Conservation (phyloP, 169 alveolate genomes). For the Perkinsus olseni region DNA sequence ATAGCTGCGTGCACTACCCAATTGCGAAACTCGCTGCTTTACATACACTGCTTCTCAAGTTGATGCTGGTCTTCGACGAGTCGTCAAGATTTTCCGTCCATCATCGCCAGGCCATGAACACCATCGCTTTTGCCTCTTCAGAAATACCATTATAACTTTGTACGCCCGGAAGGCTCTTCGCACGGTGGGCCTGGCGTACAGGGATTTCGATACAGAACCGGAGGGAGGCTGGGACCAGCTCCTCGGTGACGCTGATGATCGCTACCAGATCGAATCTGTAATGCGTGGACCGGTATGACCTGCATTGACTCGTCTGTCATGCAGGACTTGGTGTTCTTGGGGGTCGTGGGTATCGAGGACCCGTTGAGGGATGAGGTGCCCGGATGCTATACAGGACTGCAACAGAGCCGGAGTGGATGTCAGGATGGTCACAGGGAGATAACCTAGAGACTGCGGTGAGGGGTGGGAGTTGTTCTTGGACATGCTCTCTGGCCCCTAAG, state of each 20-base stretch:
- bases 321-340: conserved; percentile 35
- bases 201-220: conserved; percentile 42
- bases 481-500: too few relatives aligned
- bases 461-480: too few relatives aligned
- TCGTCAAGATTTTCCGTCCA: too few relatives aligned
- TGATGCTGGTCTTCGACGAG: too few relatives aligned
- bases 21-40: too few relatives aligned
- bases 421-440: conserved; percentile 84
- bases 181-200: conserved; percentile 66
- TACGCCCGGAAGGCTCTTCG: conserved; percentile 48
- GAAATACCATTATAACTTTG: not conserved
- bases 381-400: conserved; percentile 61
- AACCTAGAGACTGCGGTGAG: conserved; percentile 70
- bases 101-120: too few relatives aligned
- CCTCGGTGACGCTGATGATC: conserved; percentile 25
- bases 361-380: conserved; percentile 73
- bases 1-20: too few relatives aligned
- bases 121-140: not conserved
- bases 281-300: not conserved
- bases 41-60: too few relatives aligned
- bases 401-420: conserved; percentile 72
- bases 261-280: not conserved
- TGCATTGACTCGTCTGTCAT: not conserved
- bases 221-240: conserved; percentile 17
- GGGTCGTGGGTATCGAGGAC: conserved; percentile 70